Base-by-base conservation (phyloP, 805 yeast genomes). In the Myxozyma melibiosi region DNA sequence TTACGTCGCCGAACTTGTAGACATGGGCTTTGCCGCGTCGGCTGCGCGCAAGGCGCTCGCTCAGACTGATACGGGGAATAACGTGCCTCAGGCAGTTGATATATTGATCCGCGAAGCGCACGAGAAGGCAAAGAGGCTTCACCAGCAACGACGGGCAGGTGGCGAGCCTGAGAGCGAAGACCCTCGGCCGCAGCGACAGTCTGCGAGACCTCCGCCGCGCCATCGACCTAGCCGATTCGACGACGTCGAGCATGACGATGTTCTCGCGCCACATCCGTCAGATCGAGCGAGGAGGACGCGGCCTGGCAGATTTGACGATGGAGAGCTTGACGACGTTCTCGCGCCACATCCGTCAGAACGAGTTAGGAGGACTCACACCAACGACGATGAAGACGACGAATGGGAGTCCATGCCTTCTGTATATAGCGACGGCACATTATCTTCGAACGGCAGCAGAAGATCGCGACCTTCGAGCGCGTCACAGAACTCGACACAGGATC, bases 21-120 rank as follows among this genome's bases (percentile, higher is more conserved):
- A 88, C 57, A 89, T 89, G 83, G 96, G 96, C 2, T 89, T 89
- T 66, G 71, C 85, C 0, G 73, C 80, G 0, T 84, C 81, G 1
- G 80, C 77, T 51, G 83, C 94, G 3, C 78, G 76, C 25, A 71
- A 73, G 2, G 95, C 95, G 0, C 74, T 89, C 35, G 77, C 71
- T 6, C 71, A 75, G 44, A 81, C 84, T 0, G 69, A 67, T 0
- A 66, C 73, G 33, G 88, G 90, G 0, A 68, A 77, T 4, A 81
- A 86, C 63, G 74, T 88, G 7, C 81, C 84, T 55, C 78, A 74
- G 24, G 90, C 95, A 30, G 85, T 88, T 20, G 81, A 83, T 48
- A 80, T 73, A 62, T 74, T 88, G 34, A 84, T 88, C 86, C 77
- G 74, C 43, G 77, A 76, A 37, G 86, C 86, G 0, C 86, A 80